These are phyloP conservation scores for Lobosporangium transversale DNA, from an alignment of 192 early-diverging fungal species.

Conservation along the genomic window DNA sequence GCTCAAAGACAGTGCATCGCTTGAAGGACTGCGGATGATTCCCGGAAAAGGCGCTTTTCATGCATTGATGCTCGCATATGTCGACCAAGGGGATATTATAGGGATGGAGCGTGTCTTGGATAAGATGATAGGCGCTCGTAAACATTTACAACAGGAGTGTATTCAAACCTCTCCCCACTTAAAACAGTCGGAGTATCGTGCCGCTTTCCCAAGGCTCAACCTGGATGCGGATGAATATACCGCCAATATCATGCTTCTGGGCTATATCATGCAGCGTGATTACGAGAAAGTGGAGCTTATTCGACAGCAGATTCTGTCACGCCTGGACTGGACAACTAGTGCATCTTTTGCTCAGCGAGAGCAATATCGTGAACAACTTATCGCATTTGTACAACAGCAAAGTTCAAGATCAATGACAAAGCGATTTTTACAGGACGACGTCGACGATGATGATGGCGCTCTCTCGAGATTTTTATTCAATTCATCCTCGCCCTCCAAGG, in stretches of 20 bases:
- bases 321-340: slow-evolving; percentile 23
- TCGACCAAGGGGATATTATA: slow-evolving; percentile 22
- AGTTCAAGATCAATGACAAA: slow-evolving; percentile 12
- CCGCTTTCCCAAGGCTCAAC: slow-evolving; percentile 3
- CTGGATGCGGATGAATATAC: slow-evolving; percentile 45
- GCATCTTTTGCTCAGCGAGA: slow-evolving; percentile 28
- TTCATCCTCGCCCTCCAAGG: background rate
- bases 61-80: slow-evolving; percentile 36
- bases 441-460: background rate
- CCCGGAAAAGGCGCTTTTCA: slow-evolving; percentile 45
- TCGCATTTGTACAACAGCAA: slow-evolving; percentile 18
- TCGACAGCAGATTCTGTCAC: slow-evolving; percentile 22
- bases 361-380: slow-evolving; percentile 1
- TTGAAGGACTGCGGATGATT: background rate
- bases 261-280: slow-evolving; percentile 20
- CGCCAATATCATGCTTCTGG: slow-evolving; percentile 47
- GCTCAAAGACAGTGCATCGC: background rate
- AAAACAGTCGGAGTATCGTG: background rate
- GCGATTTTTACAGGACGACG: background rate
- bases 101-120: slow-evolving; percentile 46
- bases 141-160: background rate
- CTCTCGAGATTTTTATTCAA: background rate
- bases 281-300: slow-evolving; percentile 25
- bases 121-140: slow-evolving; percentile 26
- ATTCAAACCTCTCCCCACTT: background rate